A percentile compares a stretch with the other conserved stretches of the same genome.
phyloP scores from a whole-genome alignment of 257 asterid species.

The Haberlea rhodopensis region DNA sequence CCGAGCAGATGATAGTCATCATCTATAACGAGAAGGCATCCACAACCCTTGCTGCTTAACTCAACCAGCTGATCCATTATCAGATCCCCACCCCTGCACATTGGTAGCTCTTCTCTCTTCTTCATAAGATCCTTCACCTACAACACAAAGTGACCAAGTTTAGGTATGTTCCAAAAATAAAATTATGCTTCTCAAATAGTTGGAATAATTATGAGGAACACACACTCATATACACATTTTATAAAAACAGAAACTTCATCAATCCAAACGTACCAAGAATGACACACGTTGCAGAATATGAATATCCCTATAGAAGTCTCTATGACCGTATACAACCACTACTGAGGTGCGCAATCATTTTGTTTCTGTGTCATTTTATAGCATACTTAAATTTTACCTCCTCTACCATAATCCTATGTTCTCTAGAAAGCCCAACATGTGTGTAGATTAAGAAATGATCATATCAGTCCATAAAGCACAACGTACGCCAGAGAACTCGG shows the following conservation, averaged over 20 bases:
- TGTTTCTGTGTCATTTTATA: too few relatives aligned
- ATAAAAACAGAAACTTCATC: background rate
- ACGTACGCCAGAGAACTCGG: background rate
- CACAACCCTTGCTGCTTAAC: conserved; percentile 90
- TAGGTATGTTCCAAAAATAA: background rate
- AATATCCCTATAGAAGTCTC: background rate
- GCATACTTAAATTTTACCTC: background rate
- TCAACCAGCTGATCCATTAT: conserved; percentile 95
- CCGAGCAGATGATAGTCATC: conserved; percentile 63
- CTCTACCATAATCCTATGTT: too few relatives aligned
- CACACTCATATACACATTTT: background rate
- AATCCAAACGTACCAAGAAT: too few relatives aligned
- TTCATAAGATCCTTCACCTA: conserved; percentile 96
- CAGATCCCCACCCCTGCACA: conserved; percentile 72
- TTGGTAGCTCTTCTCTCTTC: conserved; percentile 75
- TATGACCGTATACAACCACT: background rate
- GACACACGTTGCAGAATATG: background rate
- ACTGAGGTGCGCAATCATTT: background rate
- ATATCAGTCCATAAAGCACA: background rate
- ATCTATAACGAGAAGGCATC: conserved; percentile 83
- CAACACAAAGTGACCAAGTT: conserved; percentile 13
- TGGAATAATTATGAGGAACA: background rate
- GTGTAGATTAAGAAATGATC: background rate
- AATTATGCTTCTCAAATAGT: too few relatives aligned
- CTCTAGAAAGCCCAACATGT: background rate